phyloP scores from a whole-genome alignment of 2,329 filamentous ascomycete genomes.

The Cucurbitaria berberidis region DNA sequence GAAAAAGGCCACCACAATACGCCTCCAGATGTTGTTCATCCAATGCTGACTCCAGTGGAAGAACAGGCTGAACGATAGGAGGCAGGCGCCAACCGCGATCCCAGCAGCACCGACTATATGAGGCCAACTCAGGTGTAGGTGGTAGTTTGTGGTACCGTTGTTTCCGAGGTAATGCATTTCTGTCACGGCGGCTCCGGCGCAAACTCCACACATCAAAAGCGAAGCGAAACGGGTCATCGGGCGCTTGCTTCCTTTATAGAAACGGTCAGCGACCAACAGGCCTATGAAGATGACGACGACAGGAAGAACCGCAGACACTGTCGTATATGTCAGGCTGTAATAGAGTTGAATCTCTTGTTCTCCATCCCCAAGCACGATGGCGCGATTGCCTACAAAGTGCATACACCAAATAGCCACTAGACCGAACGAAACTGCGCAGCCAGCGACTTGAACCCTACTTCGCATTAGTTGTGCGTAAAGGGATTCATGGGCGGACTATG shows the following conservation, averaged over 20 bases:
- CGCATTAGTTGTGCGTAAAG: constrained; percentile 25
- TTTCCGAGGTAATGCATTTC: constrained; percentile 93
- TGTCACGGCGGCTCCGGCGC: constrained; percentile 77
- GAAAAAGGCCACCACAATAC: constrained; percentile 68
- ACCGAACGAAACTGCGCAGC: constrained; percentile 53
- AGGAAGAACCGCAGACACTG: constrained; percentile 79
- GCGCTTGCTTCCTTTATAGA: constrained; percentile 38
- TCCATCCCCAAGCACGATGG: constrained; percentile 72
- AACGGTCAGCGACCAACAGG: constrained; percentile 69
- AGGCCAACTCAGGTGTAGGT: constrained; percentile 63
- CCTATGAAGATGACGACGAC: constrained; percentile 75
- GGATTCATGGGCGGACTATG: constrained; percentile 23
- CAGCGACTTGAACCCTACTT: constrained; percentile 51
- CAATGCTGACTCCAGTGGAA: constrained; percentile 78
- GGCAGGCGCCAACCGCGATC: constrained; percentile 76
- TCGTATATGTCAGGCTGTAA: constrained; percentile 75
- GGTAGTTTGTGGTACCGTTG: constrained; percentile 79
- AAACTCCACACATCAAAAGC: constrained; percentile 64
- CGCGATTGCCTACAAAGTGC: constrained; percentile 82
- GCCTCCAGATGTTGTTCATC: constrained; percentile 80
- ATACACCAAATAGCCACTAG: constrained; percentile 61
- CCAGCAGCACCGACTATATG: constrained; percentile 72
- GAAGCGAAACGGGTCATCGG: constrained; percentile 35
- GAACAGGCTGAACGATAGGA: constrained; percentile 73
- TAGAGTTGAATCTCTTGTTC: constrained; percentile 68